Base-by-base conservation (phyloP, 1,284 basidiomycete genomes). In the Cutaneotrichosporon mucoides region DNA sequence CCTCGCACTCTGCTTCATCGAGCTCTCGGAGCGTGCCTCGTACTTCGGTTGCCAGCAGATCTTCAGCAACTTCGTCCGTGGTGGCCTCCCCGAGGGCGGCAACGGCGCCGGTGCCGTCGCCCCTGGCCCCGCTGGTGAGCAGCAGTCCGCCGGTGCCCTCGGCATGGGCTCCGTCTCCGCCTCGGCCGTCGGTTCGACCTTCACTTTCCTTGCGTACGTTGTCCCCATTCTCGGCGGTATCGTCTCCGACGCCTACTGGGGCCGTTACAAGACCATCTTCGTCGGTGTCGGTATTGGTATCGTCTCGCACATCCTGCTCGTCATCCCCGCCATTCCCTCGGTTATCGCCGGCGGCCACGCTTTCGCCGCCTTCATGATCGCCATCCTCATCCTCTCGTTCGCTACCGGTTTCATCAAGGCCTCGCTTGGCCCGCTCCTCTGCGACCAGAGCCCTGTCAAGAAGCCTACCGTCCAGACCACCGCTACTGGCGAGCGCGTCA, bases 251-350 rank as follows among this genome's bases (percentile, higher is more conserved):
- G 64, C 65, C 54, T 82, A 84, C 53, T 85, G 82, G 81, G 88
- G 88, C 45, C 84, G 88, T n/a, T 90, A 83, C 82, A 88, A 88
- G 75, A 88, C 88, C 1, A 82, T 89, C 65, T 82, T 81, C 62
- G 75, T 83, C 58, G 77, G 78, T 38, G 68, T 62, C 5, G 61
- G 56, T 35, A 56, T 77, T 43, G 76, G 76, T 44, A 63, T 58
- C 37, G 33, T 76, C 48, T 68, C 75, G 24, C 75, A 78, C 65
- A 53, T 76, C 36, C 50, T 76, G 52, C 67, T 77, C 42, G 67
- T 75, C 55, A 66, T 76, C 44, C 66, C 73, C 8, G 72, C 73
- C 48, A 72, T 79, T 47, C 47, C 54, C 33, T 36, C 34, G 0
- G 73, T 79, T 53, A 73, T 79, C 47, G 36, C 56, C 2, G 56